These are phyloP conservation scores for Coemansia sp. DNA, from an alignment of 192 early-diverging fungal species.

Conservation along the genomic window DNA sequence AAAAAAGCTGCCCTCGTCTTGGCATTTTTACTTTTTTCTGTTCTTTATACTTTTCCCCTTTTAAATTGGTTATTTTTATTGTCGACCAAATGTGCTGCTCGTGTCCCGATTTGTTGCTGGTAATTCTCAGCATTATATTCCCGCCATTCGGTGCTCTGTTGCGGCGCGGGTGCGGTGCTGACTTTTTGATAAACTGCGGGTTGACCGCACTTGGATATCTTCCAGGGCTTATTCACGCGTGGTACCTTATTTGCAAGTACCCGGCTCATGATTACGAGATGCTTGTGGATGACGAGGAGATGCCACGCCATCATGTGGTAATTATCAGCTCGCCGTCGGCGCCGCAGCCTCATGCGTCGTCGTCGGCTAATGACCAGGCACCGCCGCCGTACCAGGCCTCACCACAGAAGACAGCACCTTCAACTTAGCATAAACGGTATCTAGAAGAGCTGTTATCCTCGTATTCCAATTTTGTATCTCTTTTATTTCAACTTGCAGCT, in stretches of 20 bases:
- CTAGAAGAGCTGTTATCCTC: neutral
- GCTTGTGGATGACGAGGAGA: constrained; percentile 45
- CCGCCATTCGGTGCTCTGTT: constrained; percentile 66
- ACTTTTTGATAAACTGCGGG: constrained; percentile 69
- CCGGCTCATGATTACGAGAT: constrained; percentile 49
- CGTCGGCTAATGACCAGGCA: constrained; percentile 14
- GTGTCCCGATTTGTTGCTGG: constrained; percentile 45
- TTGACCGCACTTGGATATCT: constrained; percentile 71
- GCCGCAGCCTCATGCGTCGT: constrained; percentile 3
- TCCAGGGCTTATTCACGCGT: constrained; percentile 69
- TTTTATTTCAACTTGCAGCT: neutral
- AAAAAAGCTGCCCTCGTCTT: constrained; percentile 3
- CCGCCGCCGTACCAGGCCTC: constrained; percentile 37
- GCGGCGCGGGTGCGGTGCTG: constrained; percentile 60
- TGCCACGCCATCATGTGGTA: constrained; percentile 27
- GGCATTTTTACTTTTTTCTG: neutral
- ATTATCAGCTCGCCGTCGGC: constrained; percentile 27
- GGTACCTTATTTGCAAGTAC: constrained; percentile 64
- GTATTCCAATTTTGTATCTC: too few relatives aligned
- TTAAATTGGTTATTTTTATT: neutral
- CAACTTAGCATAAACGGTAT: constrained; percentile 3
- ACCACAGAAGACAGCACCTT: constrained; percentile 7
- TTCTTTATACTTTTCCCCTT: neutral
- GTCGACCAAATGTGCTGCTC: constrained; percentile 37
- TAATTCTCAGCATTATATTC: constrained; percentile 54